phyloP scores from a whole-genome alignment of 495 filamentous ascomycete species.

The Bryoglossum gracile region DNA sequence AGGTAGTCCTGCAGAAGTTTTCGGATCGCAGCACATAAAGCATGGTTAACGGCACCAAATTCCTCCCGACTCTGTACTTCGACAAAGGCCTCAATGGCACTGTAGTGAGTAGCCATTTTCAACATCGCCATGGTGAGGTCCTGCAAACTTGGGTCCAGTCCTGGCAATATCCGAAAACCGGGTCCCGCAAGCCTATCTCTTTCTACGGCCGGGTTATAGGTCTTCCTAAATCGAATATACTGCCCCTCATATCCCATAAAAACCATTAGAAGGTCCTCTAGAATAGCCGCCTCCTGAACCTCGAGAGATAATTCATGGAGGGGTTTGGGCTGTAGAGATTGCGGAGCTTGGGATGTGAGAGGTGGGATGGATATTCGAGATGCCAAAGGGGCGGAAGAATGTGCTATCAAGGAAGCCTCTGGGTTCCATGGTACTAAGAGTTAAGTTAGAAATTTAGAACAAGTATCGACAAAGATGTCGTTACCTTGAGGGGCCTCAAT shows the following conservation, averaged over 20 bases:
- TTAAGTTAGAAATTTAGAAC: no score
- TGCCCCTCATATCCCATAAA: conserved; percentile 99
- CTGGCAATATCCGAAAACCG: conserved; percentile 66
- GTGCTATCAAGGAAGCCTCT: conserved; percentile 69
- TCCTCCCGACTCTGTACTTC: conserved; percentile 90
- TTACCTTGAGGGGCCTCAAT: conserved; percentile 23
- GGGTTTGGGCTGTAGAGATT: conserved; percentile 59
- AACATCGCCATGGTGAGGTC: conserved; percentile 84
- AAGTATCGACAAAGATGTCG: not conserved
- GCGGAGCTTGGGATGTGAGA: conserved; percentile 63
- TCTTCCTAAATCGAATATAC: conserved; percentile 78
- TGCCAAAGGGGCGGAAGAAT: conserved; percentile 83
- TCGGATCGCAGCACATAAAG: conserved; percentile 85
- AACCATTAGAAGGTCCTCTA: conserved; percentile 88
- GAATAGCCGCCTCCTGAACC: conserved; percentile 73
- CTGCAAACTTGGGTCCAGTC: conserved; percentile 83
- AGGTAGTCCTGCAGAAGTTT: conserved; percentile 90
- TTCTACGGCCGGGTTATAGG: conserved; percentile 76
- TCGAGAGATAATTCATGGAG: conserved; percentile 68
- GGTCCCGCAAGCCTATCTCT: conserved; percentile 81
- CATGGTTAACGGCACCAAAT: conserved; percentile 94
- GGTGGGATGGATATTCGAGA: conserved; percentile 80
- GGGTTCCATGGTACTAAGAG: conserved; percentile 62
- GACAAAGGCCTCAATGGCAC: conserved; percentile 83
- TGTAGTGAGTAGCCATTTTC: conserved; percentile 92